These are phyloP conservation scores for Carex sylvatica DNA, from an alignment of 202 grass and related monocot species.

Conservation along the genomic window DNA sequence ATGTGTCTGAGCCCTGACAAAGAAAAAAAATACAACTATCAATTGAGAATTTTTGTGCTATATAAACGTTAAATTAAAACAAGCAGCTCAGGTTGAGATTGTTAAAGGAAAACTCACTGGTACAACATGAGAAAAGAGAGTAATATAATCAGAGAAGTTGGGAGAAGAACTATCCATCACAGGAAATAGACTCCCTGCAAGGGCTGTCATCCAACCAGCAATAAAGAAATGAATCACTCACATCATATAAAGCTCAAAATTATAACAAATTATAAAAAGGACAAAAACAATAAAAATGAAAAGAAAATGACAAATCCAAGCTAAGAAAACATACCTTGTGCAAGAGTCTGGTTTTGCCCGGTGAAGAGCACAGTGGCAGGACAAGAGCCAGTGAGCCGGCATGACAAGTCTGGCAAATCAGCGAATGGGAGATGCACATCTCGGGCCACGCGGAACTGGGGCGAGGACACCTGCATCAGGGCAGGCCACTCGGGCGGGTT, in stretches of 20 bases:
- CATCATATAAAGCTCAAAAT: slow-evolving; percentile 4
- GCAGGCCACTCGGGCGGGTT: slow-evolving; percentile 56
- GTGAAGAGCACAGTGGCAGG: slow-evolving; percentile 61
- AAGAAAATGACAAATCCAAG: neutral
- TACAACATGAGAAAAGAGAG: slow-evolving; percentile 38
- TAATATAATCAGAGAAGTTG: slow-evolving; percentile 63
- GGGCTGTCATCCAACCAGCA: slow-evolving; percentile 34
- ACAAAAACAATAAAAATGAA: slow-evolving; percentile 4
- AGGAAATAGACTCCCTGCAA: slow-evolving; percentile 60
- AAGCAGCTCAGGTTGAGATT: slow-evolving; percentile 3
- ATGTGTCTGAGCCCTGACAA: slow-evolving; percentile 64
- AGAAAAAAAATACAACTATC: neutral
- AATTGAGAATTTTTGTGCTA: neutral
- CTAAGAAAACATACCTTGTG: slow-evolving; percentile 43
- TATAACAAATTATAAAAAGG: neutral
- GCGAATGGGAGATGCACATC: slow-evolving; percentile 8
- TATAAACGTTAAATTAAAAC: slow-evolving; percentile 10
- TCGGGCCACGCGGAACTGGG: slow-evolving; percentile 39
- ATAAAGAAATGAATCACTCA: neutral
- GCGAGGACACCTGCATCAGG: slow-evolving; percentile 54
- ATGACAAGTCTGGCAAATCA: slow-evolving; percentile 49
- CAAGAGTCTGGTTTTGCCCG: slow-evolving; percentile 53
- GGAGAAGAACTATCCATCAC: slow-evolving; percentile 17
- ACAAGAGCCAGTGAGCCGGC: slow-evolving; percentile 48
- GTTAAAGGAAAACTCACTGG: slow-evolving; percentile 40